These are phyloP conservation scores for Dactylonectria estremocensis DNA, from an alignment of 2,329 filamentous ascomycete genomes.

Conservation along the genomic window DNA sequence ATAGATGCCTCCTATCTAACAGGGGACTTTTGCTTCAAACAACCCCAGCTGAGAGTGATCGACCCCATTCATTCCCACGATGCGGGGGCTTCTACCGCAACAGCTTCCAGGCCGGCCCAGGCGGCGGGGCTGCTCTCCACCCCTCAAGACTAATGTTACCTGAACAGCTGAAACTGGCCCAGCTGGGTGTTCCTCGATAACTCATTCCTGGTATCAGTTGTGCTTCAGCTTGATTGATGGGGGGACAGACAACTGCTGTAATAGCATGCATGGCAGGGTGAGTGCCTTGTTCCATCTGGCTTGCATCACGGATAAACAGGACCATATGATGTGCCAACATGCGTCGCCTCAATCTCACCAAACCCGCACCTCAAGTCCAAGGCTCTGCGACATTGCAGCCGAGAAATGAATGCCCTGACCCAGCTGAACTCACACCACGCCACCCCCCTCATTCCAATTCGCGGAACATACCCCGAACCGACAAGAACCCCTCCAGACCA, in stretches of 20 bases:
- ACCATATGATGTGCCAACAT: background rate
- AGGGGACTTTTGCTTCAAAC: too few relatives aligned
- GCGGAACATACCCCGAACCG: background rate
- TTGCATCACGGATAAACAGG: background rate
- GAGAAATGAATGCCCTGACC: background rate
- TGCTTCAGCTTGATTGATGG: constrained; percentile 5
- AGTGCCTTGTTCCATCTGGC: background rate
- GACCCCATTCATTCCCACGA: background rate
- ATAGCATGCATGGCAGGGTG: background rate
- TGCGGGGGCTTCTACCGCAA: background rate
- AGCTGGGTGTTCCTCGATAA: background rate
- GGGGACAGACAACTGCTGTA: background rate
- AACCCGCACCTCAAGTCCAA: background rate
- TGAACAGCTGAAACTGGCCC: constrained; percentile 8
- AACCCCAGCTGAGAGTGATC: constrained; percentile 8
- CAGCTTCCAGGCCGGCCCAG: background rate
- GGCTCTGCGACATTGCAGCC: background rate
- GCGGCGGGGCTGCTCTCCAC: constrained; percentile 9
- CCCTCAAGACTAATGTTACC: background rate
- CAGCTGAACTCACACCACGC: background rate
- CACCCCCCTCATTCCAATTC: too few relatives aligned
- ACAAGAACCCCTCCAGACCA: background rate
- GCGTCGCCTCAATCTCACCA: background rate
- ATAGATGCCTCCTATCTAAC: background rate
- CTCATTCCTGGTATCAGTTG: background rate